Conservation (phyloP, 306 rosid genomes). For the Erythrophleum fordii region DNA sequence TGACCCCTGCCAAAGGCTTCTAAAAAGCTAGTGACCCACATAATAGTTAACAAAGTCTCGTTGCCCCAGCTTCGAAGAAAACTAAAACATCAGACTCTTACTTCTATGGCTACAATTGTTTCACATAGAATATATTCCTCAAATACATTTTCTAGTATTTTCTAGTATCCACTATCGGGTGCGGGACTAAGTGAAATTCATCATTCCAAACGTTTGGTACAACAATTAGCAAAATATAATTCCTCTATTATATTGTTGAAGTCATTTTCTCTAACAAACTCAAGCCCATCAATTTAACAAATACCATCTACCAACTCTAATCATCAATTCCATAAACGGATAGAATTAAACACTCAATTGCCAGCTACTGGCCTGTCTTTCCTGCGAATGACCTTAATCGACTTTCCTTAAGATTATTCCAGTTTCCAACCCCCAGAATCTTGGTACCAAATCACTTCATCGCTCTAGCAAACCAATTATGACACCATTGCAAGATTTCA, state of each 20-base stretch:
- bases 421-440: slow-evolving; percentile 22
- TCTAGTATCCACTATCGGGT: not conserved
- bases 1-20: not conserved
- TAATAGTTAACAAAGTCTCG: not conserved
- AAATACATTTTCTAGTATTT: not conserved
- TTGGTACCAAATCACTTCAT: slow-evolving; percentile 11
- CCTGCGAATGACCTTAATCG: not conserved
- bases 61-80: not conserved
- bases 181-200: not conserved
- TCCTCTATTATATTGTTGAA: not conserved
- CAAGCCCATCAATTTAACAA: slow-evolving; percentile 8
- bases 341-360: not conserved
- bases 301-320: slow-evolving; percentile 29
- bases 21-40: not conserved
- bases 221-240: not conserved
- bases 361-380: not conserved
- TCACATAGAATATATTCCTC: slow-evolving; percentile 1
- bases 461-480: slow-evolving; percentile 2
- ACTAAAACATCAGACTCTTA: not conserved
- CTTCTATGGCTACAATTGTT: not conserved
- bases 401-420: not conserved
- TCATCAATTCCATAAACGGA: not conserved
- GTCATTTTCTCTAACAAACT: slow-evolving; percentile 15
- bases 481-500: slow-evolving; percentile 23
- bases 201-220: slow-evolving; percentile 17